Conservation (phyloP, 805 yeast genomes). For the Metschnikowia matae region DNA sequence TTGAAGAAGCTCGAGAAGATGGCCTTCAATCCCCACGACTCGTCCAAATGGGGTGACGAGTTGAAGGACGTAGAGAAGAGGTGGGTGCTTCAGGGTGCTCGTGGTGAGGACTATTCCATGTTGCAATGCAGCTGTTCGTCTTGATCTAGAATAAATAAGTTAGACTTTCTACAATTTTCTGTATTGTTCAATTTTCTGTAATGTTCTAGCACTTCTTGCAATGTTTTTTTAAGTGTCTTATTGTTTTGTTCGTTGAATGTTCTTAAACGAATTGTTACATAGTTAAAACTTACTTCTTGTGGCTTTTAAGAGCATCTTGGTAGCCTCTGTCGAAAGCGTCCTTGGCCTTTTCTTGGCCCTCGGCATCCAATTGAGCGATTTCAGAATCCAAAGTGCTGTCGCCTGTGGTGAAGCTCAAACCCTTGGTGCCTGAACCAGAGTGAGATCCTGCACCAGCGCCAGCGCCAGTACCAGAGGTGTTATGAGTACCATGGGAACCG, state of each 20-base stretch:
- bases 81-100: slow-evolving; percentile 52
- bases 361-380: slow-evolving; percentile 31
- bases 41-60: slow-evolving; percentile 61
- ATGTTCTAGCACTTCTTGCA: too few relatives aligned
- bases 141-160: not conserved
- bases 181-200: too few relatives aligned
- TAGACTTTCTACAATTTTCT: too few relatives aligned
- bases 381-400: slow-evolving; percentile 32
- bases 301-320: slow-evolving; percentile 26
- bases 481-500: slow-evolving; percentile 7
- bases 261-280: too few relatives aligned
- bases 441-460: slow-evolving; percentile 7
- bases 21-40: slow-evolving; percentile 73
- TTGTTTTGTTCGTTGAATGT: too few relatives aligned
- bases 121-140: slow-evolving; percentile 70
- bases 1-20: slow-evolving; percentile 62
- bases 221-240: too few relatives aligned
- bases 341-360: slow-evolving; percentile 36
- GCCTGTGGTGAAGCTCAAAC: slow-evolving; percentile 31
- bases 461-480: slow-evolving; percentile 1
- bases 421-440: slow-evolving; percentile 2
- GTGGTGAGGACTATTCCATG: slow-evolving; percentile 54
- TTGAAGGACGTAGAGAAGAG: slow-evolving; percentile 52
- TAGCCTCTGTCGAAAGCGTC: slow-evolving; percentile 39
- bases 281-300: not conserved